Evolutionary conservation across 306 rosid species (phyloP).

Genomic region (Citrullus colocynthis): DNA sequence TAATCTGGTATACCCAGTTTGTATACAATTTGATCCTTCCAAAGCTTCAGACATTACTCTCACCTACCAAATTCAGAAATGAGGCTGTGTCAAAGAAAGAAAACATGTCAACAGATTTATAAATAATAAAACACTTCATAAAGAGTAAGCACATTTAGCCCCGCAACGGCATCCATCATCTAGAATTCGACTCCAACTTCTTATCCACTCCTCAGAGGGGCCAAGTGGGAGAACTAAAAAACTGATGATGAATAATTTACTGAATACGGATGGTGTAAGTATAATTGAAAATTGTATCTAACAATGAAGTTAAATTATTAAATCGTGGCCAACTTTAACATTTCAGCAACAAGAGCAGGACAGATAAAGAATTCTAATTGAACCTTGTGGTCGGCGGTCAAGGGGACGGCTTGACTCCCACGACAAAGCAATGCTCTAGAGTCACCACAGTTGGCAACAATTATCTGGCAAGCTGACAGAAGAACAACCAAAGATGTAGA

Average conservation of each 20-base stretch:
- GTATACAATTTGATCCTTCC: not conserved
- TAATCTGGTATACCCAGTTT: not conserved
- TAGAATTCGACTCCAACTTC: not conserved
- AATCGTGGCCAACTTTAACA: not conserved
- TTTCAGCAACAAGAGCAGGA: not conserved
- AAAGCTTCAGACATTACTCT: conserved; percentile 4
- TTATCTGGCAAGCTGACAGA: conserved; percentile 16
- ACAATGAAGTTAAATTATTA: not conserved
- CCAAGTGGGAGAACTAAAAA: not conserved
- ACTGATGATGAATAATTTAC: not conserved
- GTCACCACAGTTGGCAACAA: conserved; percentile 25
- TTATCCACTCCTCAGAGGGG: not conserved
- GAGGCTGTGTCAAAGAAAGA: not conserved
- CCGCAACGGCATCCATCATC: not conserved
- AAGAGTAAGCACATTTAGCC: not conserved
- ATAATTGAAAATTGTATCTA: not conserved
- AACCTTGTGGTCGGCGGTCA: conserved; percentile 21
- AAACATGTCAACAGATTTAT: not conserved
- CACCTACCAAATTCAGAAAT: not conserved
- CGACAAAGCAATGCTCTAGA: conserved; percentile 23
- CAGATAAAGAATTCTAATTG: not conserved
- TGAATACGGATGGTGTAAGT: not conserved
- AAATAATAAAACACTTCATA: not conserved
- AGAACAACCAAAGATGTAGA: conserved; percentile 20
- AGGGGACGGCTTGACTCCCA: conserved; percentile 13